These are phyloP conservation scores for Solanum sejunctum DNA, from an alignment of 257 asterid genomes.

Conservation along the genomic window DNA sequence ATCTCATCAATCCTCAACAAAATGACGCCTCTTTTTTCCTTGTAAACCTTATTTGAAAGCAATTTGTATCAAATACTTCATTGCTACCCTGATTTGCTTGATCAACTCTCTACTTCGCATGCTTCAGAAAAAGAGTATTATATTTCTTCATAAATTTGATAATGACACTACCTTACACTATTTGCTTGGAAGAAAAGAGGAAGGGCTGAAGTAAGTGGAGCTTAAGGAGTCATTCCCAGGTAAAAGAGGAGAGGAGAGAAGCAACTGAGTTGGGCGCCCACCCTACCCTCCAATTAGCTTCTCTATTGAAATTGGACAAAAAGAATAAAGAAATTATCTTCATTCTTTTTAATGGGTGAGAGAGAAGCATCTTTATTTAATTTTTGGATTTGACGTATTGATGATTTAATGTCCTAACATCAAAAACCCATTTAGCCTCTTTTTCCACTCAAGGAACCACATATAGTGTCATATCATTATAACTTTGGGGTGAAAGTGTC, in stretches of 20 bases:
- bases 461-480: background rate
- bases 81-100: background rate
- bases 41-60: background rate
- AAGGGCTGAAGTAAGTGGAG: background rate
- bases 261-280: background rate
- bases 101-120: background rate
- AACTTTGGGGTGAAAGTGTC: background rate
- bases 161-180: background rate
- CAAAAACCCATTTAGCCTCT: background rate
- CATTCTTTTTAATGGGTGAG: background rate
- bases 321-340: background rate
- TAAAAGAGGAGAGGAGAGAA: background rate
- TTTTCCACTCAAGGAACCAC: background rate
- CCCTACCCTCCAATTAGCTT: background rate
- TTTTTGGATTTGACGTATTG: background rate
- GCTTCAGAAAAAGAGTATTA: background rate
- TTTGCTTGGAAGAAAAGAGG: background rate
- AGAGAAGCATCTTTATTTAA: background rate
- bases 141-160: background rate
- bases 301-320: background rate
- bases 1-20: background rate
- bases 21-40: background rate
- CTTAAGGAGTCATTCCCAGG: background rate
- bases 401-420: background rate
- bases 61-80: background rate